Evolutionary conservation across 805 yeast species (phyloP), one percentile per base, ranked within the genome.

Genomic region (Helenozyma rhizophorensis): DNA sequence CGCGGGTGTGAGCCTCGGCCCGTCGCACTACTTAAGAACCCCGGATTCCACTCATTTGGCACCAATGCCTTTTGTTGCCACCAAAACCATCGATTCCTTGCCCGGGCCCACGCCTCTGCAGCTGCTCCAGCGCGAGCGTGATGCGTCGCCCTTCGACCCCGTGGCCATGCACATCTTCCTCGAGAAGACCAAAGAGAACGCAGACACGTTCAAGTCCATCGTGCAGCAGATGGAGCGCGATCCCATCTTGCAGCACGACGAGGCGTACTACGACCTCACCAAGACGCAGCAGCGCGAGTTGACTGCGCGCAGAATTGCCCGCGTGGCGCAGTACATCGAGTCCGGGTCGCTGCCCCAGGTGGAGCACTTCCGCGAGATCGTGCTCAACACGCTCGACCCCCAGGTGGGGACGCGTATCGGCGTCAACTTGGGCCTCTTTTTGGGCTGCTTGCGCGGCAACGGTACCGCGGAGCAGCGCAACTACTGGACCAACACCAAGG

Each of bases 111-210:
- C 51, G 34, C 59, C 59, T 8, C 42, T 33, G 25, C 38, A 36
- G 12, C 37, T 40, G 22, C 47, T 54, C 39, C 37, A 34, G 17
- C 37, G 32, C 23, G 59, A 54, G 32, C 37, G 59, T 21, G 44
- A 35, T 17, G 32, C 25, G 13, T 43, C 42, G 29, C 36, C 29
- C 22, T 49, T 53, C 32, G 41, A 49, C 39, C 48, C 53, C 6
- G 39, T 37, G 12, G 23, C 32, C 15, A 54, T 54, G 59, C 51
- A 53, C 40, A 28, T 44, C 37, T 54, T 53, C 37, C 47, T 54
- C 37, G 59, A 54, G 36, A 45, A 46, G 5, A 39, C 49, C 19
- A 29, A 39, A 32, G 53, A 50, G 28, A 36, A 36, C 30, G 50
- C 55, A 10, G 41, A 37, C 26, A 29, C 27, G 22, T 39, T 45